Evolutionary conservation across 1,284 basidiomycete species (phyloP).

Genomic region (Amylostereum areolatum): DNA sequence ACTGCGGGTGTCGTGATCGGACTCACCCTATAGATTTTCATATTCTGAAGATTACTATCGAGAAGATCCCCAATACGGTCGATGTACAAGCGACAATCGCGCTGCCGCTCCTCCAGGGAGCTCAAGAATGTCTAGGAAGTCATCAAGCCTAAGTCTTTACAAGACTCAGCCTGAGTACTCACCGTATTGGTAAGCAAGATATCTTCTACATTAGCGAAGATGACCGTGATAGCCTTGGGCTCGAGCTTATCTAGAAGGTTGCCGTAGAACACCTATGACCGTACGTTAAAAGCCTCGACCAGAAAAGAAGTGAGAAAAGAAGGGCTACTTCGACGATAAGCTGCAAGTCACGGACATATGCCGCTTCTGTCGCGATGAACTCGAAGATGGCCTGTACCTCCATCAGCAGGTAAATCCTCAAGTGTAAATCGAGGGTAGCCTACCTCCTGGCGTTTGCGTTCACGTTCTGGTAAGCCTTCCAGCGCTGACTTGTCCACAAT

Average conservation of each 20-base stretch:
- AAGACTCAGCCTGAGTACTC: conserved; percentile 19
- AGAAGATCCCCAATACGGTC: conserved; percentile 87
- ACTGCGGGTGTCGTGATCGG: too few species aligned
- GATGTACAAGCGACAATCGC: conserved; percentile 84
- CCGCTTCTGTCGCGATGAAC: conserved; percentile 81
- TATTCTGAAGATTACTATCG: conserved; percentile 64
- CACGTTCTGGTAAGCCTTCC: conserved; percentile 67
- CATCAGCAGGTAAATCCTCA: background rate
- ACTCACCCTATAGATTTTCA: conserved; percentile 74
- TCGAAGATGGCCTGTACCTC: conserved; percentile 74
- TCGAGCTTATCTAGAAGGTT: conserved; percentile 72
- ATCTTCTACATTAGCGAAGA: conserved; percentile 93
- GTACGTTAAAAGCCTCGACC: conserved; percentile 9
- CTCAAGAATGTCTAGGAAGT: conserved; percentile 66
- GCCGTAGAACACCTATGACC: conserved; percentile 70
- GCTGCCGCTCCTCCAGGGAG: conserved; percentile 86
- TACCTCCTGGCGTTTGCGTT: conserved; percentile 86
- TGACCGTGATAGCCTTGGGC: conserved; percentile 71
- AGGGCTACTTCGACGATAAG: conserved; percentile 77
- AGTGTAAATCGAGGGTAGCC: conserved; percentile 8
- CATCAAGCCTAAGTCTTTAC: background rate
- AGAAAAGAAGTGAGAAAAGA: conserved; percentile 9
- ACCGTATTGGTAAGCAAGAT: conserved; percentile 85
- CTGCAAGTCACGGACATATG: conserved; percentile 87
- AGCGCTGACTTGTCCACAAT: conserved; percentile 80